These are phyloP conservation scores for Alternaria tenuissima DNA, from an alignment of 2,329 filamentous ascomycete genomes.

Conservation along the genomic window DNA sequence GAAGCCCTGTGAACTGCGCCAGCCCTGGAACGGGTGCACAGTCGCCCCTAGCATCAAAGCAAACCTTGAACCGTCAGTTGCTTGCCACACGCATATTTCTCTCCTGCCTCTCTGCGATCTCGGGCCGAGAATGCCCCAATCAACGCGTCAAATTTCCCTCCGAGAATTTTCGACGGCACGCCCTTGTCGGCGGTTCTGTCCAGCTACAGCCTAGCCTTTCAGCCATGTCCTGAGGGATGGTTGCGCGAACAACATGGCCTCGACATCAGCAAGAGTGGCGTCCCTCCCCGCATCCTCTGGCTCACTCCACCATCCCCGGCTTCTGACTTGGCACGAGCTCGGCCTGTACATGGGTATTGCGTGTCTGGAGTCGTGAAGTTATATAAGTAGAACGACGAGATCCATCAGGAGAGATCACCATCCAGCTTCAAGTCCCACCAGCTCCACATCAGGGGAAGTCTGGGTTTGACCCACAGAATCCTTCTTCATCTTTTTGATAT, in stretches of 20 bases:
- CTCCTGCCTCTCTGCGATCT: background rate
- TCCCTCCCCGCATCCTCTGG: conserved; percentile 36
- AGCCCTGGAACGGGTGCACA: background rate
- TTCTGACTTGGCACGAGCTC: conserved; percentile 26
- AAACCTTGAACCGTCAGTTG: background rate
- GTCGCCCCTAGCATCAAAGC: background rate
- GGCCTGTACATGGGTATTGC: conserved; percentile 19
- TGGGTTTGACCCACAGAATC: conserved; percentile 18
- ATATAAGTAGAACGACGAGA: conserved; percentile 32
- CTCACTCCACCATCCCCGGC: conserved; percentile 28
- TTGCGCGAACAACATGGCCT: conserved; percentile 7
- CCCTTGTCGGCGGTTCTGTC: conserved; percentile 26
- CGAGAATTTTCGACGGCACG: conserved; percentile 11
- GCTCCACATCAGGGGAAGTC: conserved; percentile 26
- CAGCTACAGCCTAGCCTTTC: conserved; percentile 24
- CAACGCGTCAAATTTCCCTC: background rate
- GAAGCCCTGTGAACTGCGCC: background rate
- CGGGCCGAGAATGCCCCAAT: conserved; percentile 30
- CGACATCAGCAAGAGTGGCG: conserved; percentile 23
- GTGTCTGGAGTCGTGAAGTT: conserved; percentile 17
- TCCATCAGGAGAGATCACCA: conserved; percentile 26
- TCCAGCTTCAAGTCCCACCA: conserved; percentile 18
- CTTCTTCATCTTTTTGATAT: conserved; percentile 1
- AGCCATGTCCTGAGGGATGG: conserved; percentile 19
- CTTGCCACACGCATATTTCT: conserved; percentile 7